Evolutionary conservation across 2,329 filamentous ascomycete species (phyloP).

Genomic region (Penicillium sp.): DNA sequence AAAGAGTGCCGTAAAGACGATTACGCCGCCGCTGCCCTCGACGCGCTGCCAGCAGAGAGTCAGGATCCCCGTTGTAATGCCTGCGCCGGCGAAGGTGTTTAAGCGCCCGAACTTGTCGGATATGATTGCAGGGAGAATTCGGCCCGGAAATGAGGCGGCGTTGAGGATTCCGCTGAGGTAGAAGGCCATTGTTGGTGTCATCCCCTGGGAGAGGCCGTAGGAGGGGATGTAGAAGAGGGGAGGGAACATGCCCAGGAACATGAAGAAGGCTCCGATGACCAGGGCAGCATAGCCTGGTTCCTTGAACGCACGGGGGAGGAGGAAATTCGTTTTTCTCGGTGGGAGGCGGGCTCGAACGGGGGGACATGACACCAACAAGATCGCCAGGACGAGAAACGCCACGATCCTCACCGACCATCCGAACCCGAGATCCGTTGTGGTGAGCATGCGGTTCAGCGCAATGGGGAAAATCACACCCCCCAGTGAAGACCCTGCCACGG

Average conservation of each 20-base stretch:
- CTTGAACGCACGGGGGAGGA: slow-evolving; percentile 29
- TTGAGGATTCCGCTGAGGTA: slow-evolving; percentile 40
- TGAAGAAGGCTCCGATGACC: slow-evolving; percentile 28
- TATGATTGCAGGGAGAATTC: slow-evolving; percentile 39
- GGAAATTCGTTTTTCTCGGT: slow-evolving; percentile 28
- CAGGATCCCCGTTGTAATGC: slow-evolving; percentile 33
- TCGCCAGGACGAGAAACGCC: slow-evolving; percentile 56
- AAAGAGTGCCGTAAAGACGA: slow-evolving; percentile 37
- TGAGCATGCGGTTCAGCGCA: slow-evolving; percentile 54
- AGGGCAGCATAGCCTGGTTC: slow-evolving; percentile 28
- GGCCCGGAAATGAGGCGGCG: slow-evolving; percentile 40
- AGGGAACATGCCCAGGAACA: slow-evolving; percentile 32
- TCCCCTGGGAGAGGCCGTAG: slow-evolving; percentile 31
- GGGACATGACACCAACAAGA: slow-evolving; percentile 46
- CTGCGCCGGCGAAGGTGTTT: slow-evolving; percentile 26
- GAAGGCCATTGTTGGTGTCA: slow-evolving; percentile 29
- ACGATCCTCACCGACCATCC: slow-evolving; percentile 60
- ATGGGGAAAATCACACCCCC: slow-evolving; percentile 61
- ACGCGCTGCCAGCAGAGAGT: slow-evolving; percentile 35
- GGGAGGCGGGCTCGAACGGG: slow-evolving; percentile 24
- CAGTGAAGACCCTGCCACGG: slow-evolving; percentile 53
- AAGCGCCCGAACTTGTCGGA: slow-evolving; percentile 35
- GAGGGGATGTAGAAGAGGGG: slow-evolving; percentile 40
- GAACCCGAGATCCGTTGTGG: slow-evolving; percentile 50
- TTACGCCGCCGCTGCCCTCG: slow-evolving; percentile 31